A percentile compares a stretch with the other conserved stretches of the same genome.
These are phyloP conservation scores for Coemansia sp. DNA, from an alignment of 192 early-diverging fungal species.

Conservation along the genomic window DNA sequence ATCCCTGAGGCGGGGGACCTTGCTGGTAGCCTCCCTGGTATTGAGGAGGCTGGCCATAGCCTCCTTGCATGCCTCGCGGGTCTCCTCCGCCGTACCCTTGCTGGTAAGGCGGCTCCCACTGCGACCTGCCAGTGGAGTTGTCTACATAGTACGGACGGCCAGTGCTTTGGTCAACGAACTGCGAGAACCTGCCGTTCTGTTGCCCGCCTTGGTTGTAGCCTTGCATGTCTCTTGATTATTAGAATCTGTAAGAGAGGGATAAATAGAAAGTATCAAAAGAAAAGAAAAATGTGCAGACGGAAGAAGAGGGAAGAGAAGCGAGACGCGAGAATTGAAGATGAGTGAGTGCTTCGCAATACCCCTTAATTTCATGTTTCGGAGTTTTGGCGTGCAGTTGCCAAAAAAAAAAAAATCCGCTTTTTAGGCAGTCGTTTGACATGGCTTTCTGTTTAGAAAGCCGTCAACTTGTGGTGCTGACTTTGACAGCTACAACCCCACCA, in stretches of 20 bases:
- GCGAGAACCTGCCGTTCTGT: not conserved
- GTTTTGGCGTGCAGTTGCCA: not conserved
- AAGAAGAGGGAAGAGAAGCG: not conserved
- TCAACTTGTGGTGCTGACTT: no score
- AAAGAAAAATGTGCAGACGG: not conserved
- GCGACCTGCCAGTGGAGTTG: not conserved
- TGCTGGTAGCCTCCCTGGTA: conserved; percentile 21
- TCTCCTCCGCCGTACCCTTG: not conserved
- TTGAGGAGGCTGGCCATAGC: not conserved
- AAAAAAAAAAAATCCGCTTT: not conserved
- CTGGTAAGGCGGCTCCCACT: conserved; percentile 13
- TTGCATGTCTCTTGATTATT: not conserved
- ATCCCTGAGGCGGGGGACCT: conserved; percentile 14
- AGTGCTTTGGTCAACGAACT: conserved; percentile 32
- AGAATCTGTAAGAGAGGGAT: not conserved
- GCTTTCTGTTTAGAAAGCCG: not conserved
- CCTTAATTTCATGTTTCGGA: not conserved
- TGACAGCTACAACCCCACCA: no score
- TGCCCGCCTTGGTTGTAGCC: not conserved
- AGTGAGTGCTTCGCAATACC: not conserved
- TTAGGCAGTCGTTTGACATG: no score
- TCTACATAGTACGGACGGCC: conserved; percentile 17
- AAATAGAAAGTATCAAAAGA: not conserved
- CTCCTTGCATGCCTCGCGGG: not conserved
- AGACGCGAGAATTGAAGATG: not conserved